Conservation (phyloP, 352 stramenopile species). For the Globisporangium orthogonon region DNA sequence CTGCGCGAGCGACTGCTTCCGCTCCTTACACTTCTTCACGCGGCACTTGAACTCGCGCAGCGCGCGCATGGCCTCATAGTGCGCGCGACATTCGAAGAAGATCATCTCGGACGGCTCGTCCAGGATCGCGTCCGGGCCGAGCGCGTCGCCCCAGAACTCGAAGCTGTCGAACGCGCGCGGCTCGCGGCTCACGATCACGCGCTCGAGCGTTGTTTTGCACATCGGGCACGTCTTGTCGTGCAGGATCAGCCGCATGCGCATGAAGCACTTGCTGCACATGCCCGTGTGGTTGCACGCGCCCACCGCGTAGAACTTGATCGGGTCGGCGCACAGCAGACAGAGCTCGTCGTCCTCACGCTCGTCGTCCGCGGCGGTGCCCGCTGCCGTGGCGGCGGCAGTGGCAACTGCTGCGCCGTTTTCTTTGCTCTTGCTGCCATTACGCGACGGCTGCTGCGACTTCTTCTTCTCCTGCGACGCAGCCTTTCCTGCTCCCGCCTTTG, state of each 20-base stretch:
- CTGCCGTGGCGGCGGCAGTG: not conserved
- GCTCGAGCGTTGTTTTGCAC: slow-evolving; percentile 65
- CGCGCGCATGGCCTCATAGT: slow-evolving; percentile 52
- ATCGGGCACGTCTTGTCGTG: slow-evolving; percentile 75
- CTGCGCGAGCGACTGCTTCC: slow-evolving; percentile 41
- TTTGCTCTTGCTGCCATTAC: not conserved
- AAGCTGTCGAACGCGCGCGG: slow-evolving; percentile 57
- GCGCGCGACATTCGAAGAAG: slow-evolving; percentile 55
- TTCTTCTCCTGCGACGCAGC: not conserved
- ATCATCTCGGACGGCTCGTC: slow-evolving; percentile 78
- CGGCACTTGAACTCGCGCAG: slow-evolving; percentile 59
- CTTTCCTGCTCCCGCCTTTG: not conserved
- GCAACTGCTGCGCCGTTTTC: not conserved
- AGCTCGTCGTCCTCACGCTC: slow-evolving; percentile 26
- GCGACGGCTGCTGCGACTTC: not conserved
- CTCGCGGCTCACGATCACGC: slow-evolving; percentile 53
- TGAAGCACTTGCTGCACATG: slow-evolving; percentile 78
- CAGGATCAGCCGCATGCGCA: slow-evolving; percentile 77
- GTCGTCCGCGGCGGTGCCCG: slow-evolving; percentile 8
- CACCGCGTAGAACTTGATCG: slow-evolving; percentile 62
- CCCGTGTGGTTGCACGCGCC: slow-evolving; percentile 75
- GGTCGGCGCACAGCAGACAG: slow-evolving; percentile 66
- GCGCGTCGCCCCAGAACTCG: slow-evolving; percentile 67
- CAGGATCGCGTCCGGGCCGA: slow-evolving; percentile 49
- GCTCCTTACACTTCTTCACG: slow-evolving; percentile 52